Base-by-base conservation (phyloP, 192 early-diverging fungal species). In the Backusella circina region DNA sequence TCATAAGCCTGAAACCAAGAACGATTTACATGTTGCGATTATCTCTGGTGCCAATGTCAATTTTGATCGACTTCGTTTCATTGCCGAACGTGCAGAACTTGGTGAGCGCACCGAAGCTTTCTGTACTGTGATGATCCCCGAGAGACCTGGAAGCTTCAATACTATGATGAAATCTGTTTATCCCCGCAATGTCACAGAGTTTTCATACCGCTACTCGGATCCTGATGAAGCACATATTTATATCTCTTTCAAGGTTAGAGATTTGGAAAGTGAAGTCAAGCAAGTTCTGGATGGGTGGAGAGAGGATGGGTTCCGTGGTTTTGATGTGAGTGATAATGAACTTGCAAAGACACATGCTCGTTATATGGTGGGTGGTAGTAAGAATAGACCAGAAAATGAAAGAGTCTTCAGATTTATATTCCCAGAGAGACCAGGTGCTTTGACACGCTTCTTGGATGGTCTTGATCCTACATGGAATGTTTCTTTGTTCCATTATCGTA, bases 21-120 rank as follows among this genome's bases (percentile, higher is more conserved):
- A 86, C 69, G 35, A 87, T 10, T 83, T 75, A n/a, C 89, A 86
- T 65, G 90, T 99, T 21, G 90, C 93, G 6, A 86, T 97, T 68
- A 88, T 92, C 32, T 94, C 92, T 16, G 98, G 98, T 16, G 98
- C 98, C 44, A 99, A 99, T 86, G 98, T 99, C 91, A 97, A 99
- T 82, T 99, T 99, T 90, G 96, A 97, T 79, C 91, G 97, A 1
- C 86, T 99, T n/a, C 90, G 96, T 47, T 99, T 98, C 76, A 96
- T 99, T 1, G 95, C 96, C 16, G 97, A 99, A 80, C 92, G 98
- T 66, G 95, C 98, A 3, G 90, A 93, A 5, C 80, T 99, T n/a
- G 97, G 98, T 65, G 98, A 99, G 81, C 85, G 93, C 37, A 86
- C 80, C 57, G 98, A 99, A 81, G 98, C 91, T 2, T 88, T 99